These are phyloP conservation scores for Nicotiana otophora DNA, from an alignment of 257 asterid species.

Conservation along the genomic window DNA sequence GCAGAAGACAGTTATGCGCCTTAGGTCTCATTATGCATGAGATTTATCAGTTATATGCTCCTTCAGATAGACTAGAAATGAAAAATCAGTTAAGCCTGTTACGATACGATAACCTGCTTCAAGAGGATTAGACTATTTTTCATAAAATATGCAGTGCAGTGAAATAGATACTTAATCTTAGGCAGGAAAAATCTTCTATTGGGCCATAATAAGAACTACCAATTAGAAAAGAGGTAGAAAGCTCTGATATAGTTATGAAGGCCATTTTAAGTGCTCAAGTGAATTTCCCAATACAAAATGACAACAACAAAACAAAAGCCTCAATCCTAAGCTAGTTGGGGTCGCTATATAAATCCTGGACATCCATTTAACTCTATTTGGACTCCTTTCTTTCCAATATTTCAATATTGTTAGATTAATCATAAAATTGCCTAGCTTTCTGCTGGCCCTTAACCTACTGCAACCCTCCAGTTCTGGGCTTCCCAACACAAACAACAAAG, in stretches of 20 bases:
- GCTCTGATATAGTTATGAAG: background rate
- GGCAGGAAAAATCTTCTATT: background rate
- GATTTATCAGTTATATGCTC: background rate
- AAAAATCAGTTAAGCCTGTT: background rate
- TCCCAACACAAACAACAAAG: background rate
- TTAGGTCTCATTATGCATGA: background rate
- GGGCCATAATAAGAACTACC: background rate
- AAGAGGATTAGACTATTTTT: background rate
- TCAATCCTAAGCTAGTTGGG: background rate
- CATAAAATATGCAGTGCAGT: background rate
- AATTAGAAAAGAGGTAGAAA: background rate
- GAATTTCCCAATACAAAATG: background rate
- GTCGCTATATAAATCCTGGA: background rate
- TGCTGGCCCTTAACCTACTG: background rate
- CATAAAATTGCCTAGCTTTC: slow-evolving; percentile 1
- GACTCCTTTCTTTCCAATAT: background rate
- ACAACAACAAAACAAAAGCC: background rate
- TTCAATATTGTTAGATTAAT: background rate
- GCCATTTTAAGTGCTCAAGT: background rate
- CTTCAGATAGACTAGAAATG: slow-evolving; percentile 1
- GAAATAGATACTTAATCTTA: background rate
- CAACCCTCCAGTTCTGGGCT: background rate
- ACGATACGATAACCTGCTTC: background rate
- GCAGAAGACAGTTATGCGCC: background rate
- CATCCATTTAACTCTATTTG: background rate